These are phyloP conservation scores for Colletotrichum gloeosporioides DNA, from an alignment of 2,329 filamentous ascomycete genomes.

Conservation along the genomic window DNA sequence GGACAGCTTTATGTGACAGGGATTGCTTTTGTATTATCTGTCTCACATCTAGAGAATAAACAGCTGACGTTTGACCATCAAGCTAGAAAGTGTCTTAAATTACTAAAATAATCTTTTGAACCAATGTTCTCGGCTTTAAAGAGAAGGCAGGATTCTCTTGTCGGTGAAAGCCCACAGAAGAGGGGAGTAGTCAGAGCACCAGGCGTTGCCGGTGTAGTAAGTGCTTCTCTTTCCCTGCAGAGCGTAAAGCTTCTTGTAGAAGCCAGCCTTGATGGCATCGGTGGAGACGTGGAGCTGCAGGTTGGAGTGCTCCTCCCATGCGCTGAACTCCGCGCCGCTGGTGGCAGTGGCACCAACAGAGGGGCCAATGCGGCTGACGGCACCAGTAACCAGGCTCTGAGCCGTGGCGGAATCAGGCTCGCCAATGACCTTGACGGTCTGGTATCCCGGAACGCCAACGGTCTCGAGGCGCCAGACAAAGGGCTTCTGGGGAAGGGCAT, in stretches of 20 bases:
- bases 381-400: conserved; percentile 1
- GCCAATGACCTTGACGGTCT: conserved; percentile 24
- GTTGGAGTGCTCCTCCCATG: conserved; percentile 5
- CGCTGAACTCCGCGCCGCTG: neutral
- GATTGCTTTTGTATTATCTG: neutral
- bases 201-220: conserved; percentile 11
- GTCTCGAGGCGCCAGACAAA: conserved; percentile 24
- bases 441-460: conserved; percentile 23
- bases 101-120: neutral
- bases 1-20: neutral
- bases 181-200: conserved; percentile 21
- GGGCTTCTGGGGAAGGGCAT: conserved; percentile 9
- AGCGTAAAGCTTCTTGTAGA: conserved; percentile 16
- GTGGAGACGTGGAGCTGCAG: conserved; percentile 20
- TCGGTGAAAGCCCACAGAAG: conserved; percentile 22
- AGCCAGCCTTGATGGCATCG: conserved; percentile 13
- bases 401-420: conserved; percentile 12
- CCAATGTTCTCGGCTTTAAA: neutral
- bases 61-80: conserved; percentile 24
- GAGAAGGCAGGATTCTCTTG: neutral
- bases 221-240: conserved; percentile 20
- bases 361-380: neutral
- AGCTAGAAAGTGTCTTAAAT: neutral
- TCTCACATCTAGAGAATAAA: conserved; percentile 2
- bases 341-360: conserved; percentile 1